These are phyloP conservation scores for Naegleria fowleri DNA, from an alignment of 208 protist species.

Conservation along the genomic window DNA sequence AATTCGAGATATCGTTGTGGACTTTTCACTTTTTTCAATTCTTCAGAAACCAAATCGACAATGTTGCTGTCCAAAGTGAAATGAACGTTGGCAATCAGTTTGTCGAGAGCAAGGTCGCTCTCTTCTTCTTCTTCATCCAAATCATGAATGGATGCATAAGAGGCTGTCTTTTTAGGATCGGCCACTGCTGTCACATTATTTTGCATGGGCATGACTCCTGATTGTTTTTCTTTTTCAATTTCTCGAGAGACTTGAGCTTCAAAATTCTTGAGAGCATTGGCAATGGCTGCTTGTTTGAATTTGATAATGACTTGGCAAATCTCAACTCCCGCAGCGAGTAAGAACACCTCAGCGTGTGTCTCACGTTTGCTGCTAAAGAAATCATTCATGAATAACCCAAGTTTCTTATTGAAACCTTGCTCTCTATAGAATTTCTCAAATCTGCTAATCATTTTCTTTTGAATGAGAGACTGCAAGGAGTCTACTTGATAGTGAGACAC, in stretches of 20 bases:
- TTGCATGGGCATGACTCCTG: background rate
- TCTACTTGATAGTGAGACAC: background rate
- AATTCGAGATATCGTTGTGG: background rate
- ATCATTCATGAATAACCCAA: background rate
- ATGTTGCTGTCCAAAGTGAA: background rate
- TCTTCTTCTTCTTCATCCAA: background rate
- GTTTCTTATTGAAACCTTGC: background rate
- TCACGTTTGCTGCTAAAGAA: background rate
- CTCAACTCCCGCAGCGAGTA: background rate
- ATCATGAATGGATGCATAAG: background rate
- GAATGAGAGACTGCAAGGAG: background rate
- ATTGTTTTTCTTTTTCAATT: background rate
- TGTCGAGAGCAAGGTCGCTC: background rate
- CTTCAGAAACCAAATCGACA: background rate
- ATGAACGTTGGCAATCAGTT: background rate
- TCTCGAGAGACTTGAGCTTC: background rate
- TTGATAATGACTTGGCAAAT: background rate
- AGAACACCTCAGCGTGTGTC: background rate
- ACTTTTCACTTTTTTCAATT: background rate
- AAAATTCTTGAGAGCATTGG: background rate
- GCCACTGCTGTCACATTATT: background rate
- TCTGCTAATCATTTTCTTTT: background rate
- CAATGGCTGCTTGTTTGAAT: background rate
- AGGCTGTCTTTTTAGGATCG: background rate
- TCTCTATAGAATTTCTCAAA: slow-evolving; percentile 9